Conservation (phyloP, 306 rosid genomes). For the Pachyrhizus erosus region DNA sequence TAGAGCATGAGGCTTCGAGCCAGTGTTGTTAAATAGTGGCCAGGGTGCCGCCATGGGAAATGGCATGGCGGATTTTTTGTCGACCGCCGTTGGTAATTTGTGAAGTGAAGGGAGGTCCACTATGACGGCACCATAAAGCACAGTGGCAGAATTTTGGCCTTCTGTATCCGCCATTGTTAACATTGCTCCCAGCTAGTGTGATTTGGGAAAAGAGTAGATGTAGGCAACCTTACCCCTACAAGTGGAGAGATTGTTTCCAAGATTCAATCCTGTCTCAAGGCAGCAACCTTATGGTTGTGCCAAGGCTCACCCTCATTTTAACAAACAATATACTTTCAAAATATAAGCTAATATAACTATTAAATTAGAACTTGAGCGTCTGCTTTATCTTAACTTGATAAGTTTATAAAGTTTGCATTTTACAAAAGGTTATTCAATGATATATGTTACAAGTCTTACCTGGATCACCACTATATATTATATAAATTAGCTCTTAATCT, state of each 20-base stretch:
- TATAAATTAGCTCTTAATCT: not conserved
- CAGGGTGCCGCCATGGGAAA: too few relatives aligned
- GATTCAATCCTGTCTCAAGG: not conserved
- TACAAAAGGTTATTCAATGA: not conserved
- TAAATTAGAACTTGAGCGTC: not conserved
- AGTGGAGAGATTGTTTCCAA: not conserved
- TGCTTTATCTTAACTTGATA: not conserved
- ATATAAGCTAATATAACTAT: not conserved
- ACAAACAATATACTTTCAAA: not conserved
- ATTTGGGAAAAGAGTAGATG: not conserved
- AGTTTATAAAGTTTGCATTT: constrained; percentile 1
- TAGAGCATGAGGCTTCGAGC: not conserved
- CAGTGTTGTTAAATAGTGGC: too few relatives aligned
- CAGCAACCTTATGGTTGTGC: not conserved
- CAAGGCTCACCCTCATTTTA: not conserved
- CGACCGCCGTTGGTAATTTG: too few relatives aligned
- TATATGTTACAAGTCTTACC: constrained; percentile 8
- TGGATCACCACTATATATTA: not conserved
- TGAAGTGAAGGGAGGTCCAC: too few relatives aligned
- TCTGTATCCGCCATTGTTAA: too few relatives aligned
- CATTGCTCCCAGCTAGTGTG: not conserved
- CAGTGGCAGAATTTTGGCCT: too few relatives aligned
- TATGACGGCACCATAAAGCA: too few relatives aligned
- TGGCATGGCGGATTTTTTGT: too few relatives aligned
- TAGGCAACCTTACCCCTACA: not conserved